Conservation (phyloP, 2,329 filamentous ascomycete species). For the Hypoxylon sp. region DNA sequence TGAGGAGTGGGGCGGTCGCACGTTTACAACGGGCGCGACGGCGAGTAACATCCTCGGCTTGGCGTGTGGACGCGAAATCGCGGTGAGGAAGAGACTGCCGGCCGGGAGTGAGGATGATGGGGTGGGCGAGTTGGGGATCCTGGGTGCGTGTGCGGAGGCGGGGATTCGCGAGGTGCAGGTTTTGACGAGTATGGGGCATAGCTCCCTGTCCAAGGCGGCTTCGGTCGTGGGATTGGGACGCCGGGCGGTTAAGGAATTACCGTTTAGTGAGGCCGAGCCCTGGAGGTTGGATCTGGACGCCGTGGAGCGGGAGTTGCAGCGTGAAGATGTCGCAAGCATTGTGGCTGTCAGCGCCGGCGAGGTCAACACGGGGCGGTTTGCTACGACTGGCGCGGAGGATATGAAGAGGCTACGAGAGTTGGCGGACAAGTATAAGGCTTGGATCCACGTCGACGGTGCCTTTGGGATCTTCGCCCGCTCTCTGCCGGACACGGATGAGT, state of each 20-base stretch:
- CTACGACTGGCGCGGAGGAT: constrained; percentile 70
- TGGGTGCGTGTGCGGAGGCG: constrained; percentile 74
- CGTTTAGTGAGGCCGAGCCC: constrained; percentile 65
- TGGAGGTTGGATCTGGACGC: constrained; percentile 79
- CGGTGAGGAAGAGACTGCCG: constrained; percentile 62
- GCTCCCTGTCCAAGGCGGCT: constrained; percentile 86
- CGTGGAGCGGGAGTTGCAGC: constrained; percentile 72
- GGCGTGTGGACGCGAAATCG: constrained; percentile 74
- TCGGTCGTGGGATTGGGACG: constrained; percentile 85
- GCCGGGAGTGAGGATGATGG: constrained; percentile 45
- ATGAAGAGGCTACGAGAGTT: constrained; percentile 75
- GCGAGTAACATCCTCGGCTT: constrained; percentile 86
- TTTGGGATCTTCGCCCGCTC: constrained; percentile 87
- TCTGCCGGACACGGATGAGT: constrained; percentile 71
- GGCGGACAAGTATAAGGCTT: constrained; percentile 81
- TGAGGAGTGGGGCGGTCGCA: constrained; percentile 71
- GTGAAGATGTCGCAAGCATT: constrained; percentile 74
- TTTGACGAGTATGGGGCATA: constrained; percentile 86
- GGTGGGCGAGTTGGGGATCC: constrained; percentile 78
- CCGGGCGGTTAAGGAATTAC: constrained; percentile 74
- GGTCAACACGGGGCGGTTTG: constrained; percentile 90
- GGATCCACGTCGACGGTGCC: constrained; percentile 91
- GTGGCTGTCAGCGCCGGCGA: constrained; percentile 88
- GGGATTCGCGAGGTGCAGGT: constrained; percentile 79
- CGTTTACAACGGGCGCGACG: constrained; percentile 75